phyloP scores from a whole-genome alignment of 2,329 filamentous ascomycete species.

The Purpureocillium takamizusanense region DNA sequence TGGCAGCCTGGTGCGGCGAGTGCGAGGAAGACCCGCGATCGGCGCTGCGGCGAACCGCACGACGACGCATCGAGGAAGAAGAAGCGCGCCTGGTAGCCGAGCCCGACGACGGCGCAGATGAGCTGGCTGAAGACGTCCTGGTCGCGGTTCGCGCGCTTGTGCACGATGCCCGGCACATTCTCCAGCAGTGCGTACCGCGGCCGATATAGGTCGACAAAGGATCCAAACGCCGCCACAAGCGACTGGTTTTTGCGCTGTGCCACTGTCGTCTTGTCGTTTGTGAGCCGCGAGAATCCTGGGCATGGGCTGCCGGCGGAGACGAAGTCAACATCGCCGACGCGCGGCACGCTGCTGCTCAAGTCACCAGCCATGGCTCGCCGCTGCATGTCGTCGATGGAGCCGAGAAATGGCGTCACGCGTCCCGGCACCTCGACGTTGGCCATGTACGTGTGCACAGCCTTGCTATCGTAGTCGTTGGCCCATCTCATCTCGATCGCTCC shows the following conservation, averaged over 20 bases:
- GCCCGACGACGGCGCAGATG: conserved; percentile 60
- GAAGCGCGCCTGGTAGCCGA: conserved; percentile 68
- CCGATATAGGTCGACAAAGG: conserved; percentile 65
- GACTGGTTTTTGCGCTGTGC: conserved; percentile 62
- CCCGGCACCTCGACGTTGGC: conserved; percentile 46
- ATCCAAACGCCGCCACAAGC: conserved; percentile 66
- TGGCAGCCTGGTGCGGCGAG: conserved; percentile 58
- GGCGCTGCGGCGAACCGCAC: conserved; percentile 55
- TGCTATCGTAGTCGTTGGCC: conserved; percentile 56
- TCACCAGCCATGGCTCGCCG: conserved; percentile 42
- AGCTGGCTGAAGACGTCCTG: conserved; percentile 67
- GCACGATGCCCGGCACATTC: conserved; percentile 63
- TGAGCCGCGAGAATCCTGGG: conserved; percentile 63
- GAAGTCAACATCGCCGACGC: conserved; percentile 55
- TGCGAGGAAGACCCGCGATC: conserved; percentile 60
- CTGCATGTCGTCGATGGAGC: conserved; percentile 65
- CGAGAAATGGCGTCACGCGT: conserved; percentile 48
- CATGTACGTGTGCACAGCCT: conserved; percentile 64
- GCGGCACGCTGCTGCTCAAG: conserved; percentile 38
- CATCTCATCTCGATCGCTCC: conserved; percentile 55
- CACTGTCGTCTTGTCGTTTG: conserved; percentile 43
- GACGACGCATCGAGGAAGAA: conserved; percentile 62
- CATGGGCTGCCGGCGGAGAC: conserved; percentile 70
- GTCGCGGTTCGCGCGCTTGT: conserved; percentile 29
- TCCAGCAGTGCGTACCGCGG: conserved; percentile 70